Evolutionary conservation across 2,329 filamentous ascomycete genomes (phyloP).

Genomic region (Akanthomyces muscarius): DNA sequence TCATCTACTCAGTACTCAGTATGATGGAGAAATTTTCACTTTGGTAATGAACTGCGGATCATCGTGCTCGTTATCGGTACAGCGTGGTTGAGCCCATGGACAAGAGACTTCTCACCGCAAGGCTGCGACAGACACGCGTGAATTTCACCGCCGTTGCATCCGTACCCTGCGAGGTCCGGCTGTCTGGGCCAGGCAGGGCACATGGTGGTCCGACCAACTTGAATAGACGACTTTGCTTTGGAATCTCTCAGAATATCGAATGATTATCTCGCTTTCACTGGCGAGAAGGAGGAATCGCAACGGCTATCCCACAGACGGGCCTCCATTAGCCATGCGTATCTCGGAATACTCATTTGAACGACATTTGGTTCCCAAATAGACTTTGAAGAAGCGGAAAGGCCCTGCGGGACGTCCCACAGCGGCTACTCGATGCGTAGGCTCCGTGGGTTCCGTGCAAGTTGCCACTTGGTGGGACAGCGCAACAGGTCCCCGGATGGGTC

Average conservation of each 20-base stretch:
- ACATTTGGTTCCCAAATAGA: background rate
- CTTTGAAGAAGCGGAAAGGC: background rate
- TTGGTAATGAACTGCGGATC: background rate
- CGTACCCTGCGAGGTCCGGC: background rate
- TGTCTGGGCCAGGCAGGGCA: background rate
- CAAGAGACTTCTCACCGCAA: background rate
- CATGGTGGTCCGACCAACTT: background rate
- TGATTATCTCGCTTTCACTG: background rate
- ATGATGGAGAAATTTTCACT: background rate
- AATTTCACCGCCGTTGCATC: background rate
- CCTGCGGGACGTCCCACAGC: constrained; percentile 15
- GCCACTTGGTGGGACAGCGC: background rate
- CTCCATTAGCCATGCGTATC: background rate
- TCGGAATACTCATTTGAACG: background rate
- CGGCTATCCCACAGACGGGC: background rate
- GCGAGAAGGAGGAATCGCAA: background rate
- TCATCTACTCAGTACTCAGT: background rate
- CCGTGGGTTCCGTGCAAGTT: background rate
- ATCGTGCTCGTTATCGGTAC: background rate
- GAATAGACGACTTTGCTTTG: background rate
- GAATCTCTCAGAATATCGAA: background rate
- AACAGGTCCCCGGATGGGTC: background rate
- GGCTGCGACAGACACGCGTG: background rate
- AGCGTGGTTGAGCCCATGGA: background rate
- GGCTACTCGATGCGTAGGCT: constrained; percentile 8